phyloP scores from a whole-genome alignment of 139 green algal species.

The Tetradesmus lagerheimii region DNA sequence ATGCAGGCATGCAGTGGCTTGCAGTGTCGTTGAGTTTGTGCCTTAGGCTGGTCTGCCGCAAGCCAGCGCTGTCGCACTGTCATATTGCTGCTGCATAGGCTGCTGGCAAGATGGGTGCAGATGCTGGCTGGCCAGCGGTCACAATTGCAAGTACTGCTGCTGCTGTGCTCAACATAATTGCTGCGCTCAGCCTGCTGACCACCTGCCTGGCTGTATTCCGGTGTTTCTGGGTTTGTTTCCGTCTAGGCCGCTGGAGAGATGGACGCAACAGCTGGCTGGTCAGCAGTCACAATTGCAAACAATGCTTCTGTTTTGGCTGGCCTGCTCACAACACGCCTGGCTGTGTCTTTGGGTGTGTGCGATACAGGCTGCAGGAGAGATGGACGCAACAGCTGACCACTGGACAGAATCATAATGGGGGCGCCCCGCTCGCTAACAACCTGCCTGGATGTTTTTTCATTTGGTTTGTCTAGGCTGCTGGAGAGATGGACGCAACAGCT shows the following conservation, averaged over 20 bases:
- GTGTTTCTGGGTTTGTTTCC: neutral
- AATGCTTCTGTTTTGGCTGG: too few species aligned
- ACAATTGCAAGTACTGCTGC: too few species aligned
- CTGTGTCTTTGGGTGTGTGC: neutral
- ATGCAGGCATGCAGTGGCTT: too few species aligned
- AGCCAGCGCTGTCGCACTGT: too few species aligned
- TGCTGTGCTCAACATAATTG: too few species aligned
- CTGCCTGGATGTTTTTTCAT: neutral
- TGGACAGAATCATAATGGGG: too few species aligned
- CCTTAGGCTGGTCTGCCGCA: too few species aligned
- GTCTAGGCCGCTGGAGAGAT: constrained; percentile 17
- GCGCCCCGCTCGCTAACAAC: neutral
- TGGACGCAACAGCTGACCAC: constrained; percentile 18
- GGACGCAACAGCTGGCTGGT: constrained; percentile 14
- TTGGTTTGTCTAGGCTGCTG: neutral
- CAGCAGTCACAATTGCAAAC: too few species aligned
- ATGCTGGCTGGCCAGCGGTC: neutral
- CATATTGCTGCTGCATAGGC: neutral
- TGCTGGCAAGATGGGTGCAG: constrained; percentile 5
- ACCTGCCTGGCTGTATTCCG: too few species aligned
- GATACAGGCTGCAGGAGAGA: constrained; percentile 14
- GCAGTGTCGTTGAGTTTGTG: too few species aligned
- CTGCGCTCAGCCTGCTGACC: too few species aligned
- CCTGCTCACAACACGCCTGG: neutral
- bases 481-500: constrained; percentile 26